These are phyloP conservation scores for Penicillium sp. DNA, from an alignment of 2,329 filamentous ascomycete species.

Conservation along the genomic window DNA sequence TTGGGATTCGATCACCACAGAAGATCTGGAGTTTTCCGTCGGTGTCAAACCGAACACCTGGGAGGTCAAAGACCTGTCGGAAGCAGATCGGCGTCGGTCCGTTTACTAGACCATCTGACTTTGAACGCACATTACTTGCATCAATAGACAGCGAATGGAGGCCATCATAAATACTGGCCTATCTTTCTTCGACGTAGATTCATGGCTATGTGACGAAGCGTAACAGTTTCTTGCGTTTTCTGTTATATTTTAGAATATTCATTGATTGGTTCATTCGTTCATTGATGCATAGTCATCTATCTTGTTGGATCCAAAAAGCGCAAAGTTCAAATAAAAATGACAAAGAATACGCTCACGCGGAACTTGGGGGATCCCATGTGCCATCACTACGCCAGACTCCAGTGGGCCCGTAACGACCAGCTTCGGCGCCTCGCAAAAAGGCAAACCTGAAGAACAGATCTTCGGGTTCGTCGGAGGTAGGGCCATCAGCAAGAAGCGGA, in stretches of 20 bases:
- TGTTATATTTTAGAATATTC: not conserved
- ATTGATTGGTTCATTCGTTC: not conserved
- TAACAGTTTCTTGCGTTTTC: not conserved
- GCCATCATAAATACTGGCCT: constrained; percentile 37
- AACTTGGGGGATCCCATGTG: constrained; percentile 32
- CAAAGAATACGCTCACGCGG: not conserved
- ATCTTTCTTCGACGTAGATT: not conserved
- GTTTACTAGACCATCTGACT: constrained; percentile 63
- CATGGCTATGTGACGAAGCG: not conserved
- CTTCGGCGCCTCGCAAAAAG: constrained; percentile 43
- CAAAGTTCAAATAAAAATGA: not conserved
- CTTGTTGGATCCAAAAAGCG: not conserved
- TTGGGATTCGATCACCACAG: constrained; percentile 98
- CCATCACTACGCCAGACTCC: constrained; percentile 43
- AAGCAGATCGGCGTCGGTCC: constrained; percentile 74
- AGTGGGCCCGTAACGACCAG: constrained; percentile 39
- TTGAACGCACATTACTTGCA: constrained; percentile 40
- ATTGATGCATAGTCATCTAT: not conserved
- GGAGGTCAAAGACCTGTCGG: constrained; percentile 92
- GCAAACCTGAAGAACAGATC: constrained; percentile 50
- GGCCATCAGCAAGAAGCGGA: constrained; percentile 13
- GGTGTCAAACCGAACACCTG: constrained; percentile 95
- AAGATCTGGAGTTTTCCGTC: constrained; percentile 97
- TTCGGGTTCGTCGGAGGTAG: constrained; percentile 34
- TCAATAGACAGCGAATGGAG: constrained; percentile 39